Evolutionary conservation across 2,329 filamentous ascomycete species (phyloP).

Genomic region (Penicillium corylophilum): DNA sequence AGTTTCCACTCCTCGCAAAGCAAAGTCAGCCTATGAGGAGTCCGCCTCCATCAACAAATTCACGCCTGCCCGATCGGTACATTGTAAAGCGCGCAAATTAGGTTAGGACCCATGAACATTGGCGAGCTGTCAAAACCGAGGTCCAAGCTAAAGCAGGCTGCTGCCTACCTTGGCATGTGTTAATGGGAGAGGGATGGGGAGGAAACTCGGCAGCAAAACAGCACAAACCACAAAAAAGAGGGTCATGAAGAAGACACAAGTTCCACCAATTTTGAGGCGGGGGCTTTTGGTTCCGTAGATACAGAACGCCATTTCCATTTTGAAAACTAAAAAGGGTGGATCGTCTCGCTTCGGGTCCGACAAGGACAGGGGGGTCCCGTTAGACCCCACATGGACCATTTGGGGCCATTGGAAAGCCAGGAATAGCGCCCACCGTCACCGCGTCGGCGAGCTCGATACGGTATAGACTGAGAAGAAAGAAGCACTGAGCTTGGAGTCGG

Average conservation of each 20-base stretch:
- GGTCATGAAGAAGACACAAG: not conserved
- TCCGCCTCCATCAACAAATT: not conserved
- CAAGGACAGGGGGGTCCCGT: not conserved
- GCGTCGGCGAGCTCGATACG: conserved; percentile 3
- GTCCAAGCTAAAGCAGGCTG: conserved; percentile 7
- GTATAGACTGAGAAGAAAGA: conserved; percentile 2
- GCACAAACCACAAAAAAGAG: conserved; percentile 2
- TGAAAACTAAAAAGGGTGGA: not conserved
- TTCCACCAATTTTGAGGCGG: conserved; percentile 3
- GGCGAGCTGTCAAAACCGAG: conserved; percentile 12
- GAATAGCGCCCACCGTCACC: conserved; percentile 4
- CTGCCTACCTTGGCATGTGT: conserved; percentile 17
- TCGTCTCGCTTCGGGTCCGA: conserved; percentile 6
- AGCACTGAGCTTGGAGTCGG: conserved; percentile 4
- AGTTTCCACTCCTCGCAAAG: not conserved
- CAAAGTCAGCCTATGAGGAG: not conserved
- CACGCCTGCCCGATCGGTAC: not conserved
- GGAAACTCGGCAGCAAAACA: conserved; percentile 9
- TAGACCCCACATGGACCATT: not conserved
- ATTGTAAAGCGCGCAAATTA: not conserved
- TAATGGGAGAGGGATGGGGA: not conserved
- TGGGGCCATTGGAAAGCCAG: not conserved
- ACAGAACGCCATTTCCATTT: not conserved
- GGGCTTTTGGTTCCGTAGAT: conserved; percentile 1
- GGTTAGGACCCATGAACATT: not conserved